Base-by-base conservation (phyloP, 2,329 filamentous ascomycete species). In the Ceratocystis eucalypticola region DNA sequence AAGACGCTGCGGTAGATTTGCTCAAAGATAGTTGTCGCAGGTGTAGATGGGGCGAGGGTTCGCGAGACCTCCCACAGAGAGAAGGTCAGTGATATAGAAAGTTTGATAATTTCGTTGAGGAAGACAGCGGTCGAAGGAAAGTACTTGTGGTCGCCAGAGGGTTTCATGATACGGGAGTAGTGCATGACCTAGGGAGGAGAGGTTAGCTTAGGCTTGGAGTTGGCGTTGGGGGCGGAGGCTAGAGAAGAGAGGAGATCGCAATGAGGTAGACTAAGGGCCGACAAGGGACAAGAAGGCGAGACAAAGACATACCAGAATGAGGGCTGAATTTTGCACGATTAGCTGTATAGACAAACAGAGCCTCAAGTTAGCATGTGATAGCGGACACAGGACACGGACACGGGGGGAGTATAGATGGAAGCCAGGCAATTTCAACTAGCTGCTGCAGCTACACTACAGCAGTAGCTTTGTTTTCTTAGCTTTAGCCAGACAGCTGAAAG, bases 81-180 rank as follows among this genome's bases (percentile, higher is more conserved):
- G 74, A 96, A 87, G 5, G 89, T 91, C 53, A 96, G 79, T 71
- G 89, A 95, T 66, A 97, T 85, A 46, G 86, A 84, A 44, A 97
- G 82, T 76, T 97, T 97, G 71, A 96, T 83, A 61, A 96, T 82
- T 77, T 99, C 94, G 75, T 92, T 94, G 69, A 97, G 81, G 74
- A 97, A 90, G 65, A 99, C 90, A 55, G 93, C 92, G 8, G 94
- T 97, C 53, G 92, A 96, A 48, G 93, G 87, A 71, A 94, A 90
- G 76, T 96, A 97, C 74, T 92, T 87, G 73, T 92, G 89, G 70
- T 91, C 89, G 74, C 87, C 86, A 8, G 83, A 80, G 8, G 86
- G 82, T n/a, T 91, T 88, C 92, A 96, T 96, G 68, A 95, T 86
- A 70, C 92, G 85, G 37, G 92, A 96, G 76, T 97, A 96, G 78